Conservation (phyloP, 2,329 filamentous ascomycete species). For the Chaetomium strumarium region DNA sequence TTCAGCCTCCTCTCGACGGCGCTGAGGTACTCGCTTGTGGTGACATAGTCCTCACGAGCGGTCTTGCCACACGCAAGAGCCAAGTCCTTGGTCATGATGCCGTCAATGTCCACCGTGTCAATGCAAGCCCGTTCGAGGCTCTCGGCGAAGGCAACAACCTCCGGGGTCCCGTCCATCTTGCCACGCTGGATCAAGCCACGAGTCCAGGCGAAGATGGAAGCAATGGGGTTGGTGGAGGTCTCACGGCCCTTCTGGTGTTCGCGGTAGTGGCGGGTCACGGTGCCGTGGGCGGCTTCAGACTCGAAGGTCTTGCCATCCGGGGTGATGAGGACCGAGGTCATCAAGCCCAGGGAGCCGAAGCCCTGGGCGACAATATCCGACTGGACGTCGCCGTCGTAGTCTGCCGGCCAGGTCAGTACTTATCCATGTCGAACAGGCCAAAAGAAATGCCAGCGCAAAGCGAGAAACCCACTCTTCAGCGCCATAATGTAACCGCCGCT, state of each 20-base stretch:
- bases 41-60: slow-evolving; percentile 78
- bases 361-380: slow-evolving; percentile 98
- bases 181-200: slow-evolving; percentile 89
- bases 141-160: slow-evolving; percentile 86
- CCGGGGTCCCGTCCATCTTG: slow-evolving; percentile 86
- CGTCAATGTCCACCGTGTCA: slow-evolving; percentile 87
- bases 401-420: slow-evolving; percentile 41
- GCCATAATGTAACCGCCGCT: slow-evolving; percentile 94
- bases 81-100: slow-evolving; percentile 98
- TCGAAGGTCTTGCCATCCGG: slow-evolving; percentile 96
- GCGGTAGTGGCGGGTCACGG: slow-evolving; percentile 96
- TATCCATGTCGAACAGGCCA: slow-evolving; percentile 7
- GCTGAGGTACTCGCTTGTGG: slow-evolving; percentile 83
- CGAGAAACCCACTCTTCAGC: slow-evolving; percentile 73
- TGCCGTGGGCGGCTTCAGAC: slow-evolving; percentile 95
- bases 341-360: slow-evolving; percentile 94
- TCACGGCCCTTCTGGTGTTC: slow-evolving; percentile 97
- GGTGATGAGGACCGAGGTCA: slow-evolving; percentile 96
- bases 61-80: slow-evolving; percentile 92
- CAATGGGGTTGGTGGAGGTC: slow-evolving; percentile 97
- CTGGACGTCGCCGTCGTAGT: slow-evolving; percentile 98
- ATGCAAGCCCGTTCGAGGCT: slow-evolving; percentile 87
- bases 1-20: slow-evolving; percentile 90
- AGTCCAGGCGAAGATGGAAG: slow-evolving; percentile 98
- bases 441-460: not conserved